These are phyloP conservation scores for Yarrowia keelungensis DNA, from an alignment of 805 yeast species.

Conservation along the genomic window DNA sequence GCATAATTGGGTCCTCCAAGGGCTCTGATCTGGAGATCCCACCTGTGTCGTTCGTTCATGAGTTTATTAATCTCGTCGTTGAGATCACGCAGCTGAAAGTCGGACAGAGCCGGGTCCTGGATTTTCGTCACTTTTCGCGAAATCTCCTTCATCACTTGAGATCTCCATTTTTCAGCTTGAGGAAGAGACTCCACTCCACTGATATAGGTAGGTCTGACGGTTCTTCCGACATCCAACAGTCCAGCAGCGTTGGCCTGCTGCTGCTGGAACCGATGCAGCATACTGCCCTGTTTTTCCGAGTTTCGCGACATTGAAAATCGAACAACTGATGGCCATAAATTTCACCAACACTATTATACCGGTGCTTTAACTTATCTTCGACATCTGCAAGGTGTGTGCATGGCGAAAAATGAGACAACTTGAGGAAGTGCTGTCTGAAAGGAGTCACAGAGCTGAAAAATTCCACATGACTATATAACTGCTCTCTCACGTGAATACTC, in stretches of 20 bases:
- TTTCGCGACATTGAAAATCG: constrained; percentile 68
- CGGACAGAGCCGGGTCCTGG: constrained; percentile 66
- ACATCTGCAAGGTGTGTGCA: background rate
- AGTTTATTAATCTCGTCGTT: constrained; percentile 77
- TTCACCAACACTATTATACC: background rate
- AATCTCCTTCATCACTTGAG: constrained; percentile 67
- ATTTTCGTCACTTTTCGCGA: constrained; percentile 65
- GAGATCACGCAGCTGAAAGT: constrained; percentile 68
- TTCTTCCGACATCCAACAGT: constrained; percentile 61
- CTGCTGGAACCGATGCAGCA: constrained; percentile 69
- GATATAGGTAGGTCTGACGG: constrained; percentile 67
- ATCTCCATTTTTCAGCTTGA: constrained; percentile 76
- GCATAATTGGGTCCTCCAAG: constrained; percentile 78
- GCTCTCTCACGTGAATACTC: too few relatives aligned
- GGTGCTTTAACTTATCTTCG: too few relatives aligned
- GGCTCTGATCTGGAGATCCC: constrained; percentile 77
- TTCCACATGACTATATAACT: too few relatives aligned
- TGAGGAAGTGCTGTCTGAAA: background rate
- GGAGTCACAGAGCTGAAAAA: background rate
- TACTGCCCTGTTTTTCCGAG: constrained; percentile 75
- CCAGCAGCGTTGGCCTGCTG: constrained; percentile 67
- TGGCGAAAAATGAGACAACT: background rate
- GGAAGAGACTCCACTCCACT: constrained; percentile 60
- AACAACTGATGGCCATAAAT: background rate
- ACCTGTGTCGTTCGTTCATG: constrained; percentile 69